Evolutionary conservation across 139 green algal species (phyloP), one percentile per base, ranked within the genome.

Genomic region (Picochlorum sp.): DNA sequence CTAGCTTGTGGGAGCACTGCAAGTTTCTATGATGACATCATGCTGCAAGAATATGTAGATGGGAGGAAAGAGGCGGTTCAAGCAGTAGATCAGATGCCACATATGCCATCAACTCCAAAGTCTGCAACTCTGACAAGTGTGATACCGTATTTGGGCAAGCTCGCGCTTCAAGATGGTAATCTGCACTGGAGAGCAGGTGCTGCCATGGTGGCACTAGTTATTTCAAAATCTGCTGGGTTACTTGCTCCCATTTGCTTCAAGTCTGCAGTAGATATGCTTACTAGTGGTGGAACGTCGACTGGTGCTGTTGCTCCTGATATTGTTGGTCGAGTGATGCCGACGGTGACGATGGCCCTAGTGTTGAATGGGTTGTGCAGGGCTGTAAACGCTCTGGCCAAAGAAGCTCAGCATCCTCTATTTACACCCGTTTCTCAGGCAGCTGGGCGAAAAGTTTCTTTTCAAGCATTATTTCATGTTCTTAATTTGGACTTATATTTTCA

Each of bases 331-430:
- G 30, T 59, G 14, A 28, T 40, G 18, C 36, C 36, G 5, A 57
- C 61, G 5, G 59, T 67, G 2, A 37, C 60, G 3, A 44, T 59
- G 12, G 73, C 64, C 9, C 51, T 80, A 39, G 33, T 78, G 13
- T 52, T 68, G 25, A 64, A 57, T 22, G 79, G 80, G 2, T 31
- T 73, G 13, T 84, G 77, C 60, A 75, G 82, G 20, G 72, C 80
- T 7, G 35, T 86, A 1, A 82, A 83, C 55, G 72, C 79, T 18
- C 28, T 95, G 28, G 64, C 74, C 10, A 94, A 90, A 60, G 90
- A 97, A 70, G 16, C 85, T 26, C 84, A 91, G 58, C 63, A 78
- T 18, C 78, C 88, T 1, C 52, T 82, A 0, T 95, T 95, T 67
- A 86, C 80, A 9, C 87, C 87, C 3, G 75, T 96, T 3, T 67